Evolutionary conservation across 108 stramenopile genomes (phyloP).

Genomic region (Pelagomonas calceolata): DNA sequence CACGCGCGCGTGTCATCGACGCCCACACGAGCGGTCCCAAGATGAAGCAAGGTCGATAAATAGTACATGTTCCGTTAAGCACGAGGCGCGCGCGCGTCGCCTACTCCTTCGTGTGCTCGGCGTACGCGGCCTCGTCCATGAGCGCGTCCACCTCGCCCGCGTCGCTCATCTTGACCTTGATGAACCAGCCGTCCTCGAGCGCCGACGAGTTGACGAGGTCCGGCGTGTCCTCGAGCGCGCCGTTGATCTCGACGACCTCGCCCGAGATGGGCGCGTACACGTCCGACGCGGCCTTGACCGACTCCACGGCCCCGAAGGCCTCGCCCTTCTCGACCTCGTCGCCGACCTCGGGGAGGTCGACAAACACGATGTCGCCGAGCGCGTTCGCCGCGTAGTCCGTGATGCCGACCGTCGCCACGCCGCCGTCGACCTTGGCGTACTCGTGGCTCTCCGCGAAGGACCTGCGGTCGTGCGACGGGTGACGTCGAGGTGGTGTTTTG

Average conservation of each 20-base stretch:
- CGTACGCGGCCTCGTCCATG: conserved; percentile 21
- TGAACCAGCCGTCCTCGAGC: conserved; percentile 76
- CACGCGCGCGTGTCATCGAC: no score
- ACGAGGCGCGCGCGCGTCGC: no score
- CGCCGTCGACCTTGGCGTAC: conserved; percentile 81
- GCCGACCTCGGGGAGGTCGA: conserved; percentile 85
- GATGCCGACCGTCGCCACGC: conserved; percentile 81
- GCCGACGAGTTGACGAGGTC: conserved; percentile 71
- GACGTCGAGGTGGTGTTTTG: no score
- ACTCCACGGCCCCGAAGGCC: conserved; percentile 87
- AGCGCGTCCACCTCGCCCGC: conserved; percentile 13
- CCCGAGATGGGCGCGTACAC: conserved; percentile 78
- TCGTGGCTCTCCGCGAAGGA: conserved; percentile 52
- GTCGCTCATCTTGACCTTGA: conserved; percentile 71
- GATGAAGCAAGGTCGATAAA: no score
- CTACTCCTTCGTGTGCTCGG: conserved; percentile 19
- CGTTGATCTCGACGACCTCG: conserved; percentile 68
- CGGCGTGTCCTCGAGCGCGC: conserved; percentile 56
- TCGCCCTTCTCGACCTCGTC: conserved; percentile 78
- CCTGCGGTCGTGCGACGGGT: no score
- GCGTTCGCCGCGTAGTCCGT: conserved; percentile 85
- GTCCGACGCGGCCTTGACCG: conserved; percentile 98
- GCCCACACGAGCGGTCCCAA: no score
- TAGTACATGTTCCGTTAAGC: no score
- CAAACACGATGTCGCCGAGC: conserved; percentile 94